Conservation (phyloP, 352 stramenopile species). For the Globisporangium parvum region DNA sequence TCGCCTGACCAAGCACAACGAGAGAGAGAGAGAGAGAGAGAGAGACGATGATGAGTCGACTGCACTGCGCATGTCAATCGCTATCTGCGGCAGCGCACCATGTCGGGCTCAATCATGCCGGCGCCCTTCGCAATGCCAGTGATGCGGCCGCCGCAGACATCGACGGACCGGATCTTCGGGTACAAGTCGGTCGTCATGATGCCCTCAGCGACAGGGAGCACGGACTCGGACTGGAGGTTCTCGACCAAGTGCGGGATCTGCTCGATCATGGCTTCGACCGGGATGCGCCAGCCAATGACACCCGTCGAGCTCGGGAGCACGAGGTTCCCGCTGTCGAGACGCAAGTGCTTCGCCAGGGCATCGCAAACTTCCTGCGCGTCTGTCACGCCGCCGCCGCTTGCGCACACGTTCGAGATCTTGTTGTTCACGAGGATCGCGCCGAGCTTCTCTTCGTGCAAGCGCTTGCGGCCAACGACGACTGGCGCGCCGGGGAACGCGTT, state of each 20-base stretch:
- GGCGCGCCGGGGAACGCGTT: slow-evolving; percentile 90
- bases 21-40: neutral
- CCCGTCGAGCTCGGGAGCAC: slow-evolving; percentile 96
- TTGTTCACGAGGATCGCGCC: slow-evolving; percentile 98
- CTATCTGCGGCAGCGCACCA: no score
- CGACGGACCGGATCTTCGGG: slow-evolving; percentile 84
- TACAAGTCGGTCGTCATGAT: slow-evolving; percentile 97
- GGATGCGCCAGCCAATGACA: slow-evolving; percentile 98
- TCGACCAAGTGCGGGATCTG: slow-evolving; percentile 70
- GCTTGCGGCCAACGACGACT: slow-evolving; percentile 87
- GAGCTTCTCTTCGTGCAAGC: slow-evolving; percentile 85
- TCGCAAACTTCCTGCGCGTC: slow-evolving; percentile 93
- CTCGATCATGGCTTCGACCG: slow-evolving; percentile 88
- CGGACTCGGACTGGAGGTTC: slow-evolving; percentile 90
- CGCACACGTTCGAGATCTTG: slow-evolving; percentile 99
- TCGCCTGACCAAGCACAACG: slow-evolving; percentile 24
- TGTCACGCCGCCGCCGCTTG: slow-evolving; percentile 88
- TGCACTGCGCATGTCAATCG: no score
- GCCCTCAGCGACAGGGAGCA: slow-evolving; percentile 90
- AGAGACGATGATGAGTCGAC: neutral
- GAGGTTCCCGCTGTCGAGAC: slow-evolving; percentile 67
- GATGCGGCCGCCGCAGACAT: slow-evolving; percentile 86
- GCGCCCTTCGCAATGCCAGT: slow-evolving; percentile 98
- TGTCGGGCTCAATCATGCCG: slow-evolving; percentile 98
- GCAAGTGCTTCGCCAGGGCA: slow-evolving; percentile 86